phyloP scores from a whole-genome alignment of 225 moss, liverwort and hornwort species.

The Bryum argenteum region DNA sequence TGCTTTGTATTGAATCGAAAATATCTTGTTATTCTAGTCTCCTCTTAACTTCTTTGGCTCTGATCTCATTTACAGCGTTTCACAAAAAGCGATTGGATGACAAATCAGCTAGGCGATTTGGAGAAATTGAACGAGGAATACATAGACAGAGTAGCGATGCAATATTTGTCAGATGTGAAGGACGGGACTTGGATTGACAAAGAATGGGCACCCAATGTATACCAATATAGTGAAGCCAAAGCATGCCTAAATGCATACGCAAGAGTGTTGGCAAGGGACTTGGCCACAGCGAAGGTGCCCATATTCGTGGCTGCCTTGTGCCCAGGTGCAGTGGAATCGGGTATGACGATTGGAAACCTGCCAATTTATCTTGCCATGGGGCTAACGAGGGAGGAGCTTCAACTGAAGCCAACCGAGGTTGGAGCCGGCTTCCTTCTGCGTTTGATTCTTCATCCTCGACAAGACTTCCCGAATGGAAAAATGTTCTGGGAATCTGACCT shows the following conservation, averaged over 20 bases:
- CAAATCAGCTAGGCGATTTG: not conserved
- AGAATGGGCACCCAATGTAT: slow-evolving; percentile 13
- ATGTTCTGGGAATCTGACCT: slow-evolving; percentile 16
- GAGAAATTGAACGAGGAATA: not conserved
- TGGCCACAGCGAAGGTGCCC: not conserved
- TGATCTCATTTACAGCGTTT: not conserved
- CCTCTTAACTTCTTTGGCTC: too few species aligned
- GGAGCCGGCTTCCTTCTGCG: not conserved
- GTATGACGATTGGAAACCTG: not conserved
- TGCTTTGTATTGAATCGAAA: too few species aligned
- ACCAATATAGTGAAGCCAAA: slow-evolving; percentile 10
- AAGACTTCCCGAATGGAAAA: not conserved
- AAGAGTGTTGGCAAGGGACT: not conserved
- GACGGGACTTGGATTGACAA: not conserved
- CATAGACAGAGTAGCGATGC: not conserved
- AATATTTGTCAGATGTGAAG: not conserved
- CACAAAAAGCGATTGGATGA: slow-evolving; percentile 10
- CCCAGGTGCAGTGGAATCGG: not conserved
- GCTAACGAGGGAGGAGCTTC: not conserved
- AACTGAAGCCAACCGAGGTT: not conserved
- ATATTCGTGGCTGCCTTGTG: not conserved
- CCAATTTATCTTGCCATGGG: slow-evolving; percentile 7
- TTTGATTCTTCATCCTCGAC: slow-evolving; percentile 1
- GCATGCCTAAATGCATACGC: not conserved
- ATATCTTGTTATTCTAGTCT: too few species aligned